Evolutionary conservation across 306 rosid species (phyloP).

Genomic region (Casuarina cunninghamiana): DNA sequence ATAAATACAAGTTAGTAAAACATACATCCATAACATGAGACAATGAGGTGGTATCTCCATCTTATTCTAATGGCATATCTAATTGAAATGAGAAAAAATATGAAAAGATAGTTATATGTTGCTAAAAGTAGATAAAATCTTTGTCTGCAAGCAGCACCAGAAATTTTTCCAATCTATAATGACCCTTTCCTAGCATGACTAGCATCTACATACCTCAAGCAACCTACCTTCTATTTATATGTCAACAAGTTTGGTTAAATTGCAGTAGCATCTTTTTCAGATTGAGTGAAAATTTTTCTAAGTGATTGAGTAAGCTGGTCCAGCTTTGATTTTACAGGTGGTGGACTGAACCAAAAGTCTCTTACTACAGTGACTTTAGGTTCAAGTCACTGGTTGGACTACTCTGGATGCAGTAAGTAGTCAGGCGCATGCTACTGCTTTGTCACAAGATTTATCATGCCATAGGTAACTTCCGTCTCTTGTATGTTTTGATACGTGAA

Average conservation of each 20-base stretch:
- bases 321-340: not conserved
- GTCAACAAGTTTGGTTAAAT: not conserved
- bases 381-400: too few relatives aligned
- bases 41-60: not conserved
- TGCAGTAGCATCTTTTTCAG: not conserved
- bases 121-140: not conserved
- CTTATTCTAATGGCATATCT: not conserved
- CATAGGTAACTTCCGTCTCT: too few relatives aligned
- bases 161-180: not conserved
- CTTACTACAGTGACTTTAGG: too few relatives aligned
- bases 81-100: not conserved
- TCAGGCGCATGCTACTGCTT: too few relatives aligned
- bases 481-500: too few relatives aligned
- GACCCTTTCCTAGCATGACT: not conserved
- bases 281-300: not conserved
- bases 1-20: not conserved
- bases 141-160: not conserved
- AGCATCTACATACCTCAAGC: not conserved
- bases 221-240: not conserved
- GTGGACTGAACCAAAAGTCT: too few relatives aligned
- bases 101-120: not conserved
- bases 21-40: not conserved
- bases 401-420: too few relatives aligned
- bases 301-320: not conserved
- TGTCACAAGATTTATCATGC: too few relatives aligned